Evolutionary conservation across 768 basidiomycete genomes (phyloP), one percentile per base, ranked within the genome.

Genomic region (Mrakia frigida): DNA sequence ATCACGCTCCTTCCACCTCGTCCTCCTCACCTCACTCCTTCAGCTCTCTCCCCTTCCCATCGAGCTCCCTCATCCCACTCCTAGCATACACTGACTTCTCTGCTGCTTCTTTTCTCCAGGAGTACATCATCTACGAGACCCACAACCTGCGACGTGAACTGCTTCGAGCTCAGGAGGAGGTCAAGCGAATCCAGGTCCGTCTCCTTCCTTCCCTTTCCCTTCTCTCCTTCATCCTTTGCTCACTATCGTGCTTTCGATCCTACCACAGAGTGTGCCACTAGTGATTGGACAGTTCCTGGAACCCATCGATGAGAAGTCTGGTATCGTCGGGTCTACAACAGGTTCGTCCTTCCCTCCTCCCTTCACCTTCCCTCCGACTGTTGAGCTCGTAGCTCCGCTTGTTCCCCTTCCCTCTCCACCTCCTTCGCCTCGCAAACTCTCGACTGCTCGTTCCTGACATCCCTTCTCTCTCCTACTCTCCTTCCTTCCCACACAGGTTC

Each of bases 271-370:
- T 73, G 97, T 99, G 9, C 97, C 97, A 0, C 90, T 99, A 23
- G 97, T 99, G 82, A 99, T 99, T 81, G 97, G 97, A 75, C 97
- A 99, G 84, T 99, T 99, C 86, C 89, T 98, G 50, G 97, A 99
- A 85, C 92, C 97, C 71, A 98, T 99, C 83, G 97, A 99, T 86
- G 93, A 98, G 83, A 90, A 91, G 80, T 94, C 96, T 23, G 94
- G 91, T 78, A 99, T 99, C 79, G 97, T 98, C 28, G 96, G 95
- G 68, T 94, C 92, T 21, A 99, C 97, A 0, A 98, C 97, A 5
- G 83, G 83, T 84, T 37, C 33, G 81, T 79, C 33, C 71, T 28
- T 53, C 52, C 77, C 28, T 75, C 43, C 39, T 35, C 53, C 35
- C 63, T 14, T 37, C 46, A 13, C 37, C 25, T 37, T 16, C 43